Evolutionary conservation across 2,329 filamentous ascomycete genomes (phyloP).

Genomic region (Colletotrichum euphorbiae): DNA sequence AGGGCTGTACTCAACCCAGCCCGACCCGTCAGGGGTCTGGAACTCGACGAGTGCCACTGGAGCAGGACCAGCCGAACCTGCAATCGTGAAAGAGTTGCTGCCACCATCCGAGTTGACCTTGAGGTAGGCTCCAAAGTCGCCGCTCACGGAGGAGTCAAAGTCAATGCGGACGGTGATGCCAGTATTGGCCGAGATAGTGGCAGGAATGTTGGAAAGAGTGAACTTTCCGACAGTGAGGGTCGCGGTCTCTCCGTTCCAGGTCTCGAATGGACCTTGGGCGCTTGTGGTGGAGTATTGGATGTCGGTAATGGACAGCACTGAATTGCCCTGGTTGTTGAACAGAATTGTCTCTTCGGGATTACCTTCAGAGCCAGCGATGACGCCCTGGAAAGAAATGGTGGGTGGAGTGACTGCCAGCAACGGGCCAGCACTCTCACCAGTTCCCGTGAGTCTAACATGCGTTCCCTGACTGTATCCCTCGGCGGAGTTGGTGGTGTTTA

Average conservation of each 20-base stretch:
- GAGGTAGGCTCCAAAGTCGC: conserved; percentile 63
- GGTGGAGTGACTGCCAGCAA: conserved; percentile 61
- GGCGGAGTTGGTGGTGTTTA: conserved; percentile 60
- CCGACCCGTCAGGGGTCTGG: conserved; percentile 61
- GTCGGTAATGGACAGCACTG: conserved; percentile 55
- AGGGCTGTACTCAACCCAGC: conserved; percentile 61
- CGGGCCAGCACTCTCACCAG: conserved; percentile 58
- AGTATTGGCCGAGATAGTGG: conserved; percentile 54
- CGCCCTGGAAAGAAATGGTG: conserved; percentile 60
- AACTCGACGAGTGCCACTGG: conserved; percentile 66
- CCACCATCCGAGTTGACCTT: conserved; percentile 62
- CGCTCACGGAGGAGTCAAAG: conserved; percentile 59
- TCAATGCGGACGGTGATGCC: conserved; percentile 56
- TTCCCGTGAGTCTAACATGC: conserved; percentile 60
- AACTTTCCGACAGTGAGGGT: conserved; percentile 60
- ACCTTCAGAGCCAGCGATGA: conserved; percentile 57
- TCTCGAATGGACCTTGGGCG: conserved; percentile 58
- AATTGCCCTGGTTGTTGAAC: conserved; percentile 63
- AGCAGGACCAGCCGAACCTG: conserved; percentile 61
- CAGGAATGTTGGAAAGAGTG: conserved; percentile 59
- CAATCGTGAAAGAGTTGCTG: conserved; percentile 58
- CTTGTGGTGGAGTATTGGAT: conserved; percentile 58
- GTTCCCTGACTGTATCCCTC: conserved; percentile 60
- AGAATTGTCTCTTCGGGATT: conserved; percentile 57
- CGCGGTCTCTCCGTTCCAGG: conserved; percentile 50